A percentile compares a stretch with the other conserved stretches of the same genome.
Conservation (phyloP, 2,329 filamentous ascomycete genomes). For the Zarea fungicola region DNA sequence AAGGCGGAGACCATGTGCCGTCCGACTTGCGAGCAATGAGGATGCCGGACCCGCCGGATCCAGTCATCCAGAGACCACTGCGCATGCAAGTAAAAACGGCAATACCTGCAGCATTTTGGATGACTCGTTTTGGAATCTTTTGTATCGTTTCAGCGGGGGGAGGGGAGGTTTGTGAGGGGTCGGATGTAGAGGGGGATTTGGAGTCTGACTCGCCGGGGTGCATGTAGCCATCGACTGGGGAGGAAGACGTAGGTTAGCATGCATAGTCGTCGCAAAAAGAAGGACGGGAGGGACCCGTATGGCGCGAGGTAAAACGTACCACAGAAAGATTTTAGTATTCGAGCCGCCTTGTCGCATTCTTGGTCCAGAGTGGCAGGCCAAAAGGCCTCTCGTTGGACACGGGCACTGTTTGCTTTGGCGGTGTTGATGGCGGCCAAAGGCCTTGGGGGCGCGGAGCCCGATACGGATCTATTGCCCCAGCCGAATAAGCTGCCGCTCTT, state of each 20-base stretch:
- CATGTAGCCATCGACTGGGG: constrained; percentile 51
- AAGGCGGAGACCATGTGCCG: constrained; percentile 86
- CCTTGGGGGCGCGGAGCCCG: constrained; percentile 14
- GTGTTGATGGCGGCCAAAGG: constrained; percentile 30
- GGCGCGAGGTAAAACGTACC: constrained; percentile 55
- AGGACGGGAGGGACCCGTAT: too few relatives aligned
- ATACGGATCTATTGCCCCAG: constrained; percentile 46
- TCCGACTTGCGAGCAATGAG: constrained; percentile 79
- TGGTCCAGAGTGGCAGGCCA: constrained; percentile 82
- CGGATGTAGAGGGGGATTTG: constrained; percentile 16
- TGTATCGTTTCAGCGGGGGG: constrained; percentile 55
- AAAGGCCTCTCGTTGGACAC: constrained; percentile 58
- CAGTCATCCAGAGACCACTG: constrained; percentile 85
- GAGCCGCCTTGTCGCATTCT: constrained; percentile 86
- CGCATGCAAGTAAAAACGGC: constrained; percentile 96
- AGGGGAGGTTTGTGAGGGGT: constrained; percentile 36
- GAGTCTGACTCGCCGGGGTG: constrained; percentile 36
- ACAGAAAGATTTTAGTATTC: constrained; percentile 87
- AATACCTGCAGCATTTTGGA: constrained; percentile 82
- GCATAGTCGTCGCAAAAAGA: constrained; percentile 5
- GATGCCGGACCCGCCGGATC: constrained; percentile 84
- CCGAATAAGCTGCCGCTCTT: constrained; percentile 33
- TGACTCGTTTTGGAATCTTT: constrained; percentile 81
- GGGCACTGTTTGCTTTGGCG: constrained; percentile 27
- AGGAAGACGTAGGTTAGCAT: constrained; percentile 18